Evolutionary conservation across 2,329 filamentous ascomycete species (phyloP).

Genomic region (Fusarium continuum): DNA sequence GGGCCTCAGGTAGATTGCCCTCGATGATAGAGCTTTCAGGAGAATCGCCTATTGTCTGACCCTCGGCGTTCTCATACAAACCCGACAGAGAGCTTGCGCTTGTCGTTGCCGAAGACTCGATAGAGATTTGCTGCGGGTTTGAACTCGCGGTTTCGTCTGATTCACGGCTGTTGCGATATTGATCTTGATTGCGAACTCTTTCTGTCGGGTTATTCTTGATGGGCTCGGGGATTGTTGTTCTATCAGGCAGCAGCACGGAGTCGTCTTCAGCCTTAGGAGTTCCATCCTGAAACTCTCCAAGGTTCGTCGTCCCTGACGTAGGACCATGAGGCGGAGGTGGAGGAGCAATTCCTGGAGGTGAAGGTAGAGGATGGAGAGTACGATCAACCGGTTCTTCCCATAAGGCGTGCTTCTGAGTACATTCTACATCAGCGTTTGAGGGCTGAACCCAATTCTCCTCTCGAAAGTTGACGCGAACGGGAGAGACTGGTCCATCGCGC

Average conservation of each 20-base stretch:
- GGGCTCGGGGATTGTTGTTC: slow-evolving; percentile 31
- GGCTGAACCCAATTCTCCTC: slow-evolving; percentile 62
- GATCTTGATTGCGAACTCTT: slow-evolving; percentile 47
- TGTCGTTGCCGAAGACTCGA: slow-evolving; percentile 63
- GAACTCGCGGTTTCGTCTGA: slow-evolving; percentile 62
- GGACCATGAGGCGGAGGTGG: slow-evolving; percentile 45
- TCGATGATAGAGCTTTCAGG: slow-evolving; percentile 62
- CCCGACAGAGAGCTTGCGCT: slow-evolving; percentile 66
- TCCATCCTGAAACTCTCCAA: slow-evolving; percentile 20
- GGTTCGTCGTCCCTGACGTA: slow-evolving; percentile 12
- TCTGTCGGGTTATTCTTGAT: slow-evolving; percentile 48
- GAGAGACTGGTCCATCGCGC: slow-evolving; percentile 63
- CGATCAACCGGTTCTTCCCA: slow-evolving; percentile 42
- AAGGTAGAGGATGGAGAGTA: slow-evolving; percentile 32
- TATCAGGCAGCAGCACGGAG: slow-evolving; percentile 10
- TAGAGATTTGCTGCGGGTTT: slow-evolving; percentile 58
- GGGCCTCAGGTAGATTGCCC: slow-evolving; percentile 52
- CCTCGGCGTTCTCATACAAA: slow-evolving; percentile 58
- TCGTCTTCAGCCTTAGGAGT: slow-evolving; percentile 3
- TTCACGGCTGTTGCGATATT: slow-evolving; percentile 61
- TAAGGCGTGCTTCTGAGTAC: slow-evolving; percentile 43
- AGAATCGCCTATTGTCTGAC: slow-evolving; percentile 56
- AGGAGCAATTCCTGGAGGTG: slow-evolving; percentile 46
- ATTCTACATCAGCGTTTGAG: slow-evolving; percentile 62
- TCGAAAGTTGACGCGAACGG: slow-evolving; percentile 64